Base-by-base conservation (phyloP, 768 basidiomycete genomes). In the Mycena rebaudengoi region DNA sequence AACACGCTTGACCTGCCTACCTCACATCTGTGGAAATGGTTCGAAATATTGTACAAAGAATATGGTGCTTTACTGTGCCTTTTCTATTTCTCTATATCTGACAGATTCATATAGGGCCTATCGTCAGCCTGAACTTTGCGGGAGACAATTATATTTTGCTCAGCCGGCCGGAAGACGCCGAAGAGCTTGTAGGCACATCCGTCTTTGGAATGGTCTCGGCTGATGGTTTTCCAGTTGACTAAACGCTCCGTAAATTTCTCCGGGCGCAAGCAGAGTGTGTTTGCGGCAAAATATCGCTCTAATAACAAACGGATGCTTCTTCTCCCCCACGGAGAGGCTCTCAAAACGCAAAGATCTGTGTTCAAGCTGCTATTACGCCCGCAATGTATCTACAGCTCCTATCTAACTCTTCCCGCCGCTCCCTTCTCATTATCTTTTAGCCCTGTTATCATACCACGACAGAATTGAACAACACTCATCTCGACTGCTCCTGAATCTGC, bases 291-390 rank as follows among this genome's bases (percentile, higher is more conserved):
- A 53, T 53, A 53, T 39, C 52, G 52, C 8, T 53, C 52, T 7
- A 53, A 53, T 16, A 40, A 40, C 25, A 53, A 53, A 21, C 52
- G 52, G 8, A 53, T 53, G 52, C 52, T 53, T n/a, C 52, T 53
- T 2, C 52, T 53, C 8, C 52, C 52, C 3, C 37, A 53, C 39
- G 52, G 37, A 2, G 52, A 53, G 39, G 52, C 39, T 28, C 39
- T 53, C 25, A 40, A 40, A 32, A 53, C 39, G 33, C 52, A 53
- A 10, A 35, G 52, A 14, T 25, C 52, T 11, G 39, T 53, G 39
- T 53, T 53, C 39, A 53, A 53, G 14, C 37, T 53, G 14, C 52
- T 53, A 11, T 16, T 53, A 5, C 52, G 52, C 3, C 26, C 52
- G n/a, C 12, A 29, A 16, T 35, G 52, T 53, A 26, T 5, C 25